phyloP scores from a whole-genome alignment of 2,329 filamentous ascomycete genomes.

The Hymenoscyphus occultus region DNA sequence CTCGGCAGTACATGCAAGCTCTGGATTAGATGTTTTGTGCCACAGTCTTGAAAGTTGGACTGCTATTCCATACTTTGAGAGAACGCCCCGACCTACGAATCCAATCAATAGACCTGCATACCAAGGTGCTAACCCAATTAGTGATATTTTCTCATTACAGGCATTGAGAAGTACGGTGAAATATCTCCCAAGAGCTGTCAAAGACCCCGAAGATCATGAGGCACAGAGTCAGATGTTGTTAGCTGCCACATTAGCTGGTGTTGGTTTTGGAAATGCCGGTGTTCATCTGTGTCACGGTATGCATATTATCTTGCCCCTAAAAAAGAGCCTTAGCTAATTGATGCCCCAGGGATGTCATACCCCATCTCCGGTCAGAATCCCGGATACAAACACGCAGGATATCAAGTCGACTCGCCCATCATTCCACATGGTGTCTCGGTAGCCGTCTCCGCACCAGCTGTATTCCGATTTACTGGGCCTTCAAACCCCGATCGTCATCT shows the following conservation, averaged over 20 bases:
- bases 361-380: conserved; percentile 95
- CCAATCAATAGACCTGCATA: conserved; percentile 91
- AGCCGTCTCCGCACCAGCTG: conserved; percentile 86
- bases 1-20: conserved; percentile 84
- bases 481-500: conserved; percentile 93
- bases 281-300: conserved; percentile 76
- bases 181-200: conserved; percentile 85
- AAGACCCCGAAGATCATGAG: conserved; percentile 84
- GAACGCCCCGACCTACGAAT: conserved; percentile 79
- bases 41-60: conserved; percentile 97
- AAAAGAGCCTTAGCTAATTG: background rate
- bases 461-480: conserved; percentile 88
- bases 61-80: conserved; percentile 88
- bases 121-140: conserved; percentile 96
- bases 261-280: conserved; percentile 96
- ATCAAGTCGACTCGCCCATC: conserved; percentile 70
- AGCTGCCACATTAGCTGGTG: conserved; percentile 87
- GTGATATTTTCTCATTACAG: conserved; percentile 90
- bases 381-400: conserved; percentile 85
- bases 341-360: conserved; percentile 77
- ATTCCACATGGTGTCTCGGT: conserved; percentile 97
- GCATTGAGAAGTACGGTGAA: conserved; percentile 82
- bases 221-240: conserved; percentile 95
- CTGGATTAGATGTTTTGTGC: conserved; percentile 91
- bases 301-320: background rate